phyloP scores from a whole-genome alignment of 2,329 filamentous ascomycete genomes.

The Magnaporthales sp. region DNA sequence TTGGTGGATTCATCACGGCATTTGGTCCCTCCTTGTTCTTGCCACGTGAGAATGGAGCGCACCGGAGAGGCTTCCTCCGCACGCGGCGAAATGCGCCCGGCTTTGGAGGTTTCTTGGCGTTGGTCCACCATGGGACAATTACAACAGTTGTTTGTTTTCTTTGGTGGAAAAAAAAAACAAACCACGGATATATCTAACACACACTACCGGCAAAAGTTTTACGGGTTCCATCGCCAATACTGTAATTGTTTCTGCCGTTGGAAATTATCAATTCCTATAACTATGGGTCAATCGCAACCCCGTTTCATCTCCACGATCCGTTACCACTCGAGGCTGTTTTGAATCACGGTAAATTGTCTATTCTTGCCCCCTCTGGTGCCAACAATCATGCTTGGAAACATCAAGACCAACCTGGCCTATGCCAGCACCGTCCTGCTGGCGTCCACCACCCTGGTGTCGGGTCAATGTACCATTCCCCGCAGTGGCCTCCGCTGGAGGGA shows the following conservation, averaged over 20 bases:
- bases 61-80: neutral
- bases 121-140: neutral
- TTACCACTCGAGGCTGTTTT: neutral
- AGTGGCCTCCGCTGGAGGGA: constrained; percentile 48
- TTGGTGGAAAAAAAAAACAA: neutral
- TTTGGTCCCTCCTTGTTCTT: neutral
- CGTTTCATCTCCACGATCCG: neutral
- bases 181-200: neutral
- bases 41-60: neutral
- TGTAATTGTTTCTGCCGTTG: too few relatives aligned
- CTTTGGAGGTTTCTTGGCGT: neutral
- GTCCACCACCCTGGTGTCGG: constrained; percentile 13
- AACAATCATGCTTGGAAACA: neutral
- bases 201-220: neutral
- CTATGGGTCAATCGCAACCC: neutral
- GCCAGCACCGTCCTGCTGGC: constrained; percentile 6
- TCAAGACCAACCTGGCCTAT: constrained; percentile 5
- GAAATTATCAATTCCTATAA: neutral
- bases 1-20: neutral
- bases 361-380: neutral
- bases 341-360: neutral
- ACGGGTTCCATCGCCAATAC: too few relatives aligned
- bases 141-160: neutral
- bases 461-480: constrained; percentile 36
- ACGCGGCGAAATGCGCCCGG: neutral